Evolutionary conservation across 305 asterid species (phyloP).

Genomic region (Fraxinus ornus): DNA sequence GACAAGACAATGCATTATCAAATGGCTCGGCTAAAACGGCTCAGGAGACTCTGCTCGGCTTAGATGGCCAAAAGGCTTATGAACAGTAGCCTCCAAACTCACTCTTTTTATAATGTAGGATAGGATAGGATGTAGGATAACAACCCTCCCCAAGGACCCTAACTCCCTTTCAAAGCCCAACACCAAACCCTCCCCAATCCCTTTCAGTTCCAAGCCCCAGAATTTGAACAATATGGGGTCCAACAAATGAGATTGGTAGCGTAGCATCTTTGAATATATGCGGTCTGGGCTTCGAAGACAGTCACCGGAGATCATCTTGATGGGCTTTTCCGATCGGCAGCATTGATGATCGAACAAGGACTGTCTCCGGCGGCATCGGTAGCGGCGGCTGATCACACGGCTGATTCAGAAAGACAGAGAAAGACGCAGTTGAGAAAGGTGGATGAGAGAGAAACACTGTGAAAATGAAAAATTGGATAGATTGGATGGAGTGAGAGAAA

Average conservation of each 20-base stretch:
- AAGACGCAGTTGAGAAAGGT: conserved; percentile 54
- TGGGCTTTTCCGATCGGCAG: conserved; percentile 71
- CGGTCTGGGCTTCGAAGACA: conserved; percentile 59
- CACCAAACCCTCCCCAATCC: no score
- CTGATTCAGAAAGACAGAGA: conserved; percentile 33
- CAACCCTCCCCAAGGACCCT: no score
- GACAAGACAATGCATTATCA: no score
- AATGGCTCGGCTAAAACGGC: no score
- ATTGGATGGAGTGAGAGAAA: conserved; percentile 57
- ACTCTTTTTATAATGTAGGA: no score
- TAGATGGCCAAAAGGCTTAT: no score
- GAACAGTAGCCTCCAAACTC: no score
- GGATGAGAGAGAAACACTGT: conserved; percentile 47
- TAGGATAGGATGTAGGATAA: no score
- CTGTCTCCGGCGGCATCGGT: conserved; percentile 37
- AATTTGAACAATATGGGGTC: conserved; percentile 40
- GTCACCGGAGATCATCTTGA: conserved; percentile 53
- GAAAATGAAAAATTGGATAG: conserved; percentile 47
- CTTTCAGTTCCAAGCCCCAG: no score
- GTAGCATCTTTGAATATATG: conserved; percentile 67
- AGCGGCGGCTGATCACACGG: conserved; percentile 49
- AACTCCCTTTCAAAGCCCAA: no score
- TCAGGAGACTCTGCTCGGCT: no score
- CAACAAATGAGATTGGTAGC: conserved; percentile 52
- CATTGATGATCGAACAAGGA: conserved; percentile 57